A percentile compares a stretch with the other conserved stretches of the same genome.
Evolutionary conservation across 2,329 filamentous ascomycete species (phyloP).

Genomic region (Coniochaeta ligniaria): DNA sequence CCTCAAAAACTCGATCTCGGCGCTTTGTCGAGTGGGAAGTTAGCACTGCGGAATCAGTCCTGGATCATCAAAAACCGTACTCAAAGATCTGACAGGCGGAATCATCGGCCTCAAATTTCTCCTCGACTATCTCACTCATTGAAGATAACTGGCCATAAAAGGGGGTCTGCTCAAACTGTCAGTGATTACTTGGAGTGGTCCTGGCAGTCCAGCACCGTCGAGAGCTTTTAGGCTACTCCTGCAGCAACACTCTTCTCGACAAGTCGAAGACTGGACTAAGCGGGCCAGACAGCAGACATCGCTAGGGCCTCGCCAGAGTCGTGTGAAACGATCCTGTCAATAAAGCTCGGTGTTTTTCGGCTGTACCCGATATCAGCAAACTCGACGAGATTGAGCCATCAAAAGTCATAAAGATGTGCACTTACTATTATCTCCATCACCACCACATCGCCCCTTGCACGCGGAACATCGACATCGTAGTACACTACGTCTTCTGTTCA

Average conservation of each 20-base stretch:
- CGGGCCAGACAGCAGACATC: too few relatives aligned
- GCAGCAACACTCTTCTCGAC: neutral
- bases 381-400: neutral
- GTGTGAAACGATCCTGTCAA: too few relatives aligned
- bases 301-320: too few relatives aligned
- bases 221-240: neutral
- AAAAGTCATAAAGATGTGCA: constrained; percentile 36
- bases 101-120: neutral
- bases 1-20: too few relatives aligned
- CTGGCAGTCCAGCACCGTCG: neutral
- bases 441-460: constrained; percentile 39
- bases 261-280: neutral
- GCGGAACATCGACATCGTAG: constrained; percentile 29
- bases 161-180: neutral
- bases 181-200: neutral
- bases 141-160: neutral
- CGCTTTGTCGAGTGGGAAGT: too few relatives aligned
- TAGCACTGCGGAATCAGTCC: too few relatives aligned
- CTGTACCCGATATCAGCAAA: neutral
- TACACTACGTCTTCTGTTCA: constrained; percentile 37
- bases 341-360: too few relatives aligned
- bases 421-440: constrained; percentile 42
- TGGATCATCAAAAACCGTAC: too few relatives aligned
- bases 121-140: neutral
- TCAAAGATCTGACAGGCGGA: neutral